phyloP scores from a whole-genome alignment of 2,329 filamentous ascomycete genomes.

The Chalaropsis ovoidea region DNA sequence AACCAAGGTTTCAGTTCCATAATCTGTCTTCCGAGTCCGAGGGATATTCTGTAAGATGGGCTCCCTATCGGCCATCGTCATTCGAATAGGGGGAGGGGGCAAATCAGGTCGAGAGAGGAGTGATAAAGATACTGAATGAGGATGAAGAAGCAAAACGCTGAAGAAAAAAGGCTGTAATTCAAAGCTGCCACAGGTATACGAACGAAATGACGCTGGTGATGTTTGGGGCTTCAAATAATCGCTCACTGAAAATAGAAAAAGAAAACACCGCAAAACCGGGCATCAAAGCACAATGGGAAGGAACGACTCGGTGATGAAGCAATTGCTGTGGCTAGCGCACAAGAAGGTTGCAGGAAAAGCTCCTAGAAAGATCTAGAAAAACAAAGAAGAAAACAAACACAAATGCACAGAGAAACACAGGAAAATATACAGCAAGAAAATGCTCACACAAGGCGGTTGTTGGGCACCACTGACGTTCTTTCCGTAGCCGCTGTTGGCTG shows the following conservation, averaged over 20 bases:
- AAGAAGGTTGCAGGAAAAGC: too few relatives aligned
- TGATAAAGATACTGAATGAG: neutral
- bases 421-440: neutral
- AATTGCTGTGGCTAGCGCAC: neutral
- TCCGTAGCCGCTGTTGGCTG: neutral
- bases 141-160: neutral
- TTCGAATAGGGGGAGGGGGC: neutral
- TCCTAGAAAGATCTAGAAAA: too few relatives aligned
- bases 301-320: neutral
- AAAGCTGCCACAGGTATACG: neutral
- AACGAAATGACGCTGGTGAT: neutral
- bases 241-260: neutral
- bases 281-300: neutral
- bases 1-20: slow-evolving; percentile 3
- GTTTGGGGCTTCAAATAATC: neutral
- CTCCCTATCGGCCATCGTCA: neutral
- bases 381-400: neutral
- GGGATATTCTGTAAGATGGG: neutral
- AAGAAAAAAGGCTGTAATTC: neutral
- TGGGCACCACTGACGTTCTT: too few relatives aligned
- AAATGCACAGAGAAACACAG: neutral
- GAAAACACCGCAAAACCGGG: neutral
- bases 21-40: neutral
- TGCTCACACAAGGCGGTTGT: neutral
- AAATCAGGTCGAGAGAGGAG: neutral